Conservation (phyloP, 495 filamentous ascomycete species). For the Baudoinia panamericana region DNA sequence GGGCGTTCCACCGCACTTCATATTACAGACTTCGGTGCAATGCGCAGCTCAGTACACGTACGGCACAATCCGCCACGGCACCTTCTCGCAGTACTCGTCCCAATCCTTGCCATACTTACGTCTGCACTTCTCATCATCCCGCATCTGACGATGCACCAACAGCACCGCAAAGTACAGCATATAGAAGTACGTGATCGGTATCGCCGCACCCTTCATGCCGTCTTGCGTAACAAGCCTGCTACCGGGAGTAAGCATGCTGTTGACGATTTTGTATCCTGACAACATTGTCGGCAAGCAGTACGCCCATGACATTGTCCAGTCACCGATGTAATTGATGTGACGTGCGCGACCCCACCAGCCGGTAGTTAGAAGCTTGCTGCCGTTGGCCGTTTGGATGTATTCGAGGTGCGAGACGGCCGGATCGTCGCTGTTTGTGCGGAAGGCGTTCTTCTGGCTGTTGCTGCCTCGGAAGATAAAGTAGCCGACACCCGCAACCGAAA, state of each 20-base stretch:
- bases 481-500: conserved; percentile 50
- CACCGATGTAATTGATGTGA: conserved; percentile 96
- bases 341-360: conserved; percentile 93
- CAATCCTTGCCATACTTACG: conserved; percentile 90
- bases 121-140: conserved; percentile 87
- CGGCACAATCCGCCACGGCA: conserved; percentile 79
- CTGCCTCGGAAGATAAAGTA: conserved; percentile 83
- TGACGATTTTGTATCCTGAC: conserved; percentile 57
- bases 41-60: conserved; percentile 91
- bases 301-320: conserved; percentile 89
- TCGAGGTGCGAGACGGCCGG: conserved; percentile 66
- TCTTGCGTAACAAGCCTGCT: conserved; percentile 45
- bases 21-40: too few species aligned
- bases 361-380: conserved; percentile 65
- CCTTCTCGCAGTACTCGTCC: conserved; percentile 74
- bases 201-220: conserved; percentile 59
- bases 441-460: conserved; percentile 90
- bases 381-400: conserved; percentile 75
- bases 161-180: conserved; percentile 83
- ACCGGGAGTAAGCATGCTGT: conserved; percentile 35
- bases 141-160: conserved; percentile 75
- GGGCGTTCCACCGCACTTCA: too few species aligned
- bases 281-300: conserved; percentile 84
- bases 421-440: conserved; percentile 79
- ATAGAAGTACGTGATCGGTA: conserved; percentile 90